phyloP scores from a whole-genome alignment of 208 protist genomes.

The Leishmania aethiopica region DNA sequence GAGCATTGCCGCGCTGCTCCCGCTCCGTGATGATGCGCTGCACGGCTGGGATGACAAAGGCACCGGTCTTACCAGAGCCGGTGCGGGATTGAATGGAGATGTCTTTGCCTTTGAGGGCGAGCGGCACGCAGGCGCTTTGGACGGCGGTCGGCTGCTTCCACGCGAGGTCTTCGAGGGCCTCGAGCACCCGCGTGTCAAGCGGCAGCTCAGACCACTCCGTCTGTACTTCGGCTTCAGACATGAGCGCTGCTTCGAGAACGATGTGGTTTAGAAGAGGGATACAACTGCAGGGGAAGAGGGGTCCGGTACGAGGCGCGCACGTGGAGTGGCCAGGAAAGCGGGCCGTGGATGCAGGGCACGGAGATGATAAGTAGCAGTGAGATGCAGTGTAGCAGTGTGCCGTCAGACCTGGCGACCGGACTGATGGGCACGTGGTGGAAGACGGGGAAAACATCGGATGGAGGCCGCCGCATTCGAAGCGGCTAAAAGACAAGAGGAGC shows the following conservation, averaged over 20 bases:
- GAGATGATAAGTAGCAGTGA: background rate
- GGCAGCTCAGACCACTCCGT: constrained; percentile 78
- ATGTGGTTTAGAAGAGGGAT: constrained; percentile 11
- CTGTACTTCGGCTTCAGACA: constrained; percentile 32
- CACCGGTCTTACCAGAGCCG: constrained; percentile 90
- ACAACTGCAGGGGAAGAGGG: background rate
- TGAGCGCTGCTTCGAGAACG: constrained; percentile 3
- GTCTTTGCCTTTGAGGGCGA: constrained; percentile 92
- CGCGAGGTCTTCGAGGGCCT: constrained; percentile 78
- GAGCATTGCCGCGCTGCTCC: constrained; percentile 41
- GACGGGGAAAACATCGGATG: background rate
- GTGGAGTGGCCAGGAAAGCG: background rate
- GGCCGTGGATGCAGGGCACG: background rate
- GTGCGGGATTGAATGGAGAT: constrained; percentile 89
- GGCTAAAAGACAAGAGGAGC: background rate
- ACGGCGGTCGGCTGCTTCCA: constrained; percentile 93
- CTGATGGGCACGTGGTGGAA: background rate
- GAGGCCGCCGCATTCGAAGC: background rate
- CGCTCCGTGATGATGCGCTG: constrained; percentile 85
- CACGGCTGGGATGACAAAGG: constrained; percentile 88
- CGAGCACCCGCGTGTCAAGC: constrained; percentile 78
- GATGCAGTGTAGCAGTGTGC: background rate
- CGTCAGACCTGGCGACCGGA: background rate
- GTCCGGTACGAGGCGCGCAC: background rate
- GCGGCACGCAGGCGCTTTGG: constrained; percentile 94